Conservation (phyloP, 139 green algal species). For the Asterochloris erici region DNA sequence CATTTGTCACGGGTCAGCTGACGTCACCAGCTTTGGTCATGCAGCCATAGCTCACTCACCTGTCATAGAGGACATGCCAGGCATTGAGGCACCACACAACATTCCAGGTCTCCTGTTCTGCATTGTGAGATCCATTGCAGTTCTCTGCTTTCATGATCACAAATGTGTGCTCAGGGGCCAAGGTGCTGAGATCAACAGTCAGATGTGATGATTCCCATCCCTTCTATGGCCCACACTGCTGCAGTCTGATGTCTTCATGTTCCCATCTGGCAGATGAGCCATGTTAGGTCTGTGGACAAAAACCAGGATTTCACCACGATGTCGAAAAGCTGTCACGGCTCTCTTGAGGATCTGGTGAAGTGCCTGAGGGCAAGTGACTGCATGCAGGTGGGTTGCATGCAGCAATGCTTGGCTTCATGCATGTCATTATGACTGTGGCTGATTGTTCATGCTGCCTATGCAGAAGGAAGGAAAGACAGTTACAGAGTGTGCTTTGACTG, state of each 20-base stretch:
- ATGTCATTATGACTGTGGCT: neutral
- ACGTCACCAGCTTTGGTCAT: neutral
- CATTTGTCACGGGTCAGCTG: neutral
- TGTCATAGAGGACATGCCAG: slow-evolving; percentile 36
- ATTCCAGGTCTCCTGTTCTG: neutral
- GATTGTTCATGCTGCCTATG: neutral
- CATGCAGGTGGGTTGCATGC: slow-evolving; percentile 45
- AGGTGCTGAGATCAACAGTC: too few species aligned
- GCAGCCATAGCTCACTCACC: slow-evolving; percentile 10
- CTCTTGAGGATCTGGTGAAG: slow-evolving; percentile 65
- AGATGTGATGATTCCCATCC: too few species aligned
- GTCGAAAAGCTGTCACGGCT: slow-evolving; percentile 61
- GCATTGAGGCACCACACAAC: slow-evolving; percentile 49
- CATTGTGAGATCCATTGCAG: too few species aligned
- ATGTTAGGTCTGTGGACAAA: too few species aligned
- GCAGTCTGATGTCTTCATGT: too few species aligned
- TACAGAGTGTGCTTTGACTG: slow-evolving; percentile 52
- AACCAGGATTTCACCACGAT: slow-evolving; percentile 28
- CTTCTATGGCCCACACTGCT: too few species aligned
- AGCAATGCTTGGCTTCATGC: neutral
- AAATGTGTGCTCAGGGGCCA: too few species aligned
- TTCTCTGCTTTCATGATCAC: neutral
- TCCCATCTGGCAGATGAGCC: too few species aligned
- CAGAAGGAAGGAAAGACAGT: slow-evolving; percentile 47
- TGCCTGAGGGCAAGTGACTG: slow-evolving; percentile 70